These are phyloP conservation scores for Candida maesae DNA, from an alignment of 805 yeast species.

Conservation along the genomic window DNA sequence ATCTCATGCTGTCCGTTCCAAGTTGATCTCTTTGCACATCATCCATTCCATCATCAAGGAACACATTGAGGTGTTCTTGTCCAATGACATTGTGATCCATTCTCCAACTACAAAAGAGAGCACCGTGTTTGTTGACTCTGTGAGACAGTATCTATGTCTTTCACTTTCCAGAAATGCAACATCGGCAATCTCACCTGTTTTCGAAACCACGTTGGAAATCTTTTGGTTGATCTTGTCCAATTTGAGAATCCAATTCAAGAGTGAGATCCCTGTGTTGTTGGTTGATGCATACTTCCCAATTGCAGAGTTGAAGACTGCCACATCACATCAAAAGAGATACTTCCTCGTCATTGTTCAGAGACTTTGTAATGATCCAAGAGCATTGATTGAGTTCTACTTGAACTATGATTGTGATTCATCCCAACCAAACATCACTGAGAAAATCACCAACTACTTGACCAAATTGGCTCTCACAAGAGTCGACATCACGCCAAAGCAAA, in stretches of 20 bases:
- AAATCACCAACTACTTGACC: conserved; percentile 68
- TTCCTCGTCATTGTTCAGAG: conserved; percentile 77
- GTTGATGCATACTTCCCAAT: conserved; percentile 93
- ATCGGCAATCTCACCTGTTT: conserved; percentile 85
- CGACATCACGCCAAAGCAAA: conserved; percentile 68
- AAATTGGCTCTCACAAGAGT: conserved; percentile 66
- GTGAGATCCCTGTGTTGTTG: conserved; percentile 91
- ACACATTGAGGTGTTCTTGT: conserved; percentile 76
- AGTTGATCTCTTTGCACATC: conserved; percentile 80
- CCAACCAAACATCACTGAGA: conserved; percentile 82
- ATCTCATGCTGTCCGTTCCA: conserved; percentile 90
- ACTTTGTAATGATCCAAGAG: conserved; percentile 82
- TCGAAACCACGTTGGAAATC: conserved; percentile 86
- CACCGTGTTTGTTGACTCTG: conserved; percentile 68
- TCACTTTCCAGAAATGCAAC: conserved; percentile 90
- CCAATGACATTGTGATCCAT: conserved; percentile 51
- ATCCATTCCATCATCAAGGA: conserved; percentile 82
- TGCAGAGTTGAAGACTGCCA: conserved; percentile 85
- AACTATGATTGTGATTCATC: conserved; percentile 90
- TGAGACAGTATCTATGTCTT: conserved; percentile 79
- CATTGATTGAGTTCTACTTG: conserved; percentile 86
- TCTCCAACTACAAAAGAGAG: conserved; percentile 48
- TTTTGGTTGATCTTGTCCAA: conserved; percentile 86
- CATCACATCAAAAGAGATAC: conserved; percentile 89
- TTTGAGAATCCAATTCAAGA: conserved; percentile 81